A percentile compares a stretch with the other conserved stretches of the same genome.
phyloP scores from a whole-genome alignment of 805 yeast genomes.

The Lipomyces orientalis region DNA sequence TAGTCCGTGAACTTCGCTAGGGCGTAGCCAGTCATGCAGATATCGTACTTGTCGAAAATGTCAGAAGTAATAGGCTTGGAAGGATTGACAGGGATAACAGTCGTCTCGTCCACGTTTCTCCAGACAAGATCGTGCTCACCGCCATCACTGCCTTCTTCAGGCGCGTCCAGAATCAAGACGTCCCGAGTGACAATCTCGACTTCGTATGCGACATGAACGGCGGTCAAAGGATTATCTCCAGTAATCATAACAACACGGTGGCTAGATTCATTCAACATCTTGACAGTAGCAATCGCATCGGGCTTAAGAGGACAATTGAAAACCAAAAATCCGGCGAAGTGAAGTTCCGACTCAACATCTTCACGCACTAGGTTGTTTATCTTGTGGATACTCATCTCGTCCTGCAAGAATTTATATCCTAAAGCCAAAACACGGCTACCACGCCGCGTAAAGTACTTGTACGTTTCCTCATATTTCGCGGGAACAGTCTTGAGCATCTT shows the following conservation, averaged over 20 bases:
- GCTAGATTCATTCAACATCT: slow-evolving; percentile 91
- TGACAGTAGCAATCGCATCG: slow-evolving; percentile 88
- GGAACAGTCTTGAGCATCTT: slow-evolving; percentile 76
- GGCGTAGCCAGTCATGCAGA: slow-evolving; percentile 94
- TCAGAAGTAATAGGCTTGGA: slow-evolving; percentile 59
- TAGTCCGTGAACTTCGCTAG: slow-evolving; percentile 69
- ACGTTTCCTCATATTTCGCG: slow-evolving; percentile 77
- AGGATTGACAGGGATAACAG: slow-evolving; percentile 68
- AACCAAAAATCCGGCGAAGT: slow-evolving; percentile 90
- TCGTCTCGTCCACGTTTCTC: slow-evolving; percentile 83
- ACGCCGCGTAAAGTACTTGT: slow-evolving; percentile 87
- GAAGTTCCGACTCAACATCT: slow-evolving; percentile 72
- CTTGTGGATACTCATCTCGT: slow-evolving; percentile 53
- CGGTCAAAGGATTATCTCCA: slow-evolving; percentile 98
- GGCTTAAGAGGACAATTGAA: slow-evolving; percentile 96
- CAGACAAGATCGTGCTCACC: slow-evolving; percentile 66
- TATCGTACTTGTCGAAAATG: slow-evolving; percentile 71
- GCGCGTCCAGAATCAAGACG: slow-evolving; percentile 83
- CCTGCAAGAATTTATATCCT: slow-evolving; percentile 76
- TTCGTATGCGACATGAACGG: slow-evolving; percentile 95
- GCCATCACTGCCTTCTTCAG: slow-evolving; percentile 67
- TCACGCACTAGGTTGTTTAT: slow-evolving; percentile 71
- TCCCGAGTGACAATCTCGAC: slow-evolving; percentile 86
- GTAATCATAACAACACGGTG: slow-evolving; percentile 98
- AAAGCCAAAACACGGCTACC: slow-evolving; percentile 97